phyloP scores from a whole-genome alignment of 179 eudicot genomes.

The Beta macrorhiza region DNA sequence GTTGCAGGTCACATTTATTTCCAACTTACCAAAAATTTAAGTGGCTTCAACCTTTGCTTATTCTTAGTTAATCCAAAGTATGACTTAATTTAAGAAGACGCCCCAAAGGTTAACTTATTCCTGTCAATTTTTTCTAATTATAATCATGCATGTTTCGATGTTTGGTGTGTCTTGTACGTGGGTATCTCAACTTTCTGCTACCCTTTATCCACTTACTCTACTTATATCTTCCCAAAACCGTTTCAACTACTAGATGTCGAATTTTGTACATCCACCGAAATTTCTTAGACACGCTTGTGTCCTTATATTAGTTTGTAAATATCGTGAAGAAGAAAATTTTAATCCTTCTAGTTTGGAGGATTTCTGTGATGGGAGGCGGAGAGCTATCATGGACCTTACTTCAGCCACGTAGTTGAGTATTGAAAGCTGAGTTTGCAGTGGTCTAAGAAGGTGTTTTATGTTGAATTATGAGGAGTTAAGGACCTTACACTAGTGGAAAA shows the following conservation, averaged over 20 bases:
- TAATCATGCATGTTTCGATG: no score
- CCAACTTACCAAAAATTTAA: no score
- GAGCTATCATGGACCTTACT: conserved; percentile 16
- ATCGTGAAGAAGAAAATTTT: neutral
- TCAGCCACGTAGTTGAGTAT: conserved; percentile 22
- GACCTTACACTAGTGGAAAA: no score
- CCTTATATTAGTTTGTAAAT: neutral
- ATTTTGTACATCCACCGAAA: neutral
- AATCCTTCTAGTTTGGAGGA: neutral
- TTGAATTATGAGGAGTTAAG: neutral
- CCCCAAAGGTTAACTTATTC: no score
- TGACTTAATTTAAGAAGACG: no score
- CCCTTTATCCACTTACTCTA: no score
- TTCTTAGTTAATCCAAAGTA: no score
- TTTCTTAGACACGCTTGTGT: neutral
- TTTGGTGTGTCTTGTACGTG: no score
- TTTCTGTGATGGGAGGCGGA: neutral
- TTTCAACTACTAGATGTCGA: neutral
- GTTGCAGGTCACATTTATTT: no score
- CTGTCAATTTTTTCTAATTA: no score
- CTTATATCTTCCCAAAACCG: conserved; percentile 16
- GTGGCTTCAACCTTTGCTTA: no score
- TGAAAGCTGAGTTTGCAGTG: conserved; percentile 10
- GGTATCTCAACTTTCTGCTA: no score
- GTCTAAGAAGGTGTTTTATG: neutral